A percentile compares a stretch with the other conserved stretches of the same genome.
phyloP scores from a whole-genome alignment of 2,329 filamentous ascomycete species.

The Uncinocarpus reesii region DNA sequence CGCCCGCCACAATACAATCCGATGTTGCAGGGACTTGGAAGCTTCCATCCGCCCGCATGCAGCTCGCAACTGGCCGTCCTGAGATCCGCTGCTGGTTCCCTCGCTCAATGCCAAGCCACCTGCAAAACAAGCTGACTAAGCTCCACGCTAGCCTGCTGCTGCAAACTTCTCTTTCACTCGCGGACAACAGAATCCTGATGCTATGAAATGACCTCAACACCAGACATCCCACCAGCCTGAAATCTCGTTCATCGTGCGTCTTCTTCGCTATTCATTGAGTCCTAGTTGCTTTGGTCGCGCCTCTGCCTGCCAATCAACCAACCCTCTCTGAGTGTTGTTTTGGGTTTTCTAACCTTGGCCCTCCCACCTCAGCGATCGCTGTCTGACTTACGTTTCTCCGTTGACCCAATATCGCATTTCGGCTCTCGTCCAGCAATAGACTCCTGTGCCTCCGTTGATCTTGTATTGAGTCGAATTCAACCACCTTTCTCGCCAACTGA shows the following conservation, averaged over 20 bases:
- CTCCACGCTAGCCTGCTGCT: background rate
- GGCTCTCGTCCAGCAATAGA: constrained; percentile 5
- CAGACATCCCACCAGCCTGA: constrained; percentile 1
- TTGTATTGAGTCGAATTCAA: background rate
- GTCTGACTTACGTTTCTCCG: constrained; percentile 3
- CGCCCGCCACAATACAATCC: too few relatives aligned
- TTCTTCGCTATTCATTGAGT: background rate
- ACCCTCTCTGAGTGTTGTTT: background rate
- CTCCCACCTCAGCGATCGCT: constrained; percentile 3
- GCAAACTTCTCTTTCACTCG: constrained; percentile 10
- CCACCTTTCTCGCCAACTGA: background rate
- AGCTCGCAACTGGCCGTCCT: too few relatives aligned
- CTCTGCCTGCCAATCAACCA: background rate
- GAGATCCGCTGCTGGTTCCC: too few relatives aligned
- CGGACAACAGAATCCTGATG: constrained; percentile 10
- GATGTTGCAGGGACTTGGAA: too few relatives aligned
- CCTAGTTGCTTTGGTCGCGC: background rate
- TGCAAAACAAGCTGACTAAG: too few relatives aligned
- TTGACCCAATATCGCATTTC: constrained; percentile 1
- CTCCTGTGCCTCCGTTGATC: background rate
- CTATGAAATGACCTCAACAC: background rate
- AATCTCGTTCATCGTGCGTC: background rate
- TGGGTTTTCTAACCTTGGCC: constrained; percentile 7
- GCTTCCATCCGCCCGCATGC: too few relatives aligned
- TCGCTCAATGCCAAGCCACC: too few relatives aligned